Conservation (phyloP, 805 yeast species). For the Spathaspora boniae region DNA sequence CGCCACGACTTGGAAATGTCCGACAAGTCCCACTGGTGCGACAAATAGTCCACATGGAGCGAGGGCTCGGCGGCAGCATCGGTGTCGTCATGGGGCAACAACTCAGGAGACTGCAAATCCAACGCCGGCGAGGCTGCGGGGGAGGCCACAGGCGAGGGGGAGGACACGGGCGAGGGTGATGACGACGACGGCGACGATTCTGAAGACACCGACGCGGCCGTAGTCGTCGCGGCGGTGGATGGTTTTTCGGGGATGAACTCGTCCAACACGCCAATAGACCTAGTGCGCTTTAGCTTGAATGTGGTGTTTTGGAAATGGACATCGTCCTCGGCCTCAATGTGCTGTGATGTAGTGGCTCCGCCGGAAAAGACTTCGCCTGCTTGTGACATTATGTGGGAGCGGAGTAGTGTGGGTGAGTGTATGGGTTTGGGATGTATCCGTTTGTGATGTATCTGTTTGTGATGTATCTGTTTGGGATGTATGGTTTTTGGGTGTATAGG, state of each 20-base stretch:
- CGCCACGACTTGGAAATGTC: constrained; percentile 96
- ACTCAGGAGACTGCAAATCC: constrained; percentile 9
- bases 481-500: too few species aligned
- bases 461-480: too few species aligned
- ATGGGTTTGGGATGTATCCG: too few species aligned
- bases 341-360: constrained; percentile 62
- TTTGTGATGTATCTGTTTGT: too few species aligned
- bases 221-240: not conserved
- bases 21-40: constrained; percentile 92
- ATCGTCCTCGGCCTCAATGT: constrained; percentile 67
- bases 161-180: not conserved
- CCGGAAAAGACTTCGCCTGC: constrained; percentile 42
- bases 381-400: constrained; percentile 8
- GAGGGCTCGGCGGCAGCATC: constrained; percentile 79
- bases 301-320: constrained; percentile 67
- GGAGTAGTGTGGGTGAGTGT: too few species aligned
- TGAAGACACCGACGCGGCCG: constrained; percentile 2
- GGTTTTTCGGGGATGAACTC: constrained; percentile 46
- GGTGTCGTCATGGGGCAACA: constrained; percentile 76
- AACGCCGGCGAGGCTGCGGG: constrained; percentile 3
- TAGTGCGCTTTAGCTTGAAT: constrained; percentile 73
- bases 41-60: constrained; percentile 89
- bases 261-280: constrained; percentile 78
- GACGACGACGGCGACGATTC: constrained; percentile 2
- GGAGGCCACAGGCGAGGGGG: constrained; percentile 7